Base-by-base conservation (phyloP, 345 rosid species). In the Carallia brachiata region DNA sequence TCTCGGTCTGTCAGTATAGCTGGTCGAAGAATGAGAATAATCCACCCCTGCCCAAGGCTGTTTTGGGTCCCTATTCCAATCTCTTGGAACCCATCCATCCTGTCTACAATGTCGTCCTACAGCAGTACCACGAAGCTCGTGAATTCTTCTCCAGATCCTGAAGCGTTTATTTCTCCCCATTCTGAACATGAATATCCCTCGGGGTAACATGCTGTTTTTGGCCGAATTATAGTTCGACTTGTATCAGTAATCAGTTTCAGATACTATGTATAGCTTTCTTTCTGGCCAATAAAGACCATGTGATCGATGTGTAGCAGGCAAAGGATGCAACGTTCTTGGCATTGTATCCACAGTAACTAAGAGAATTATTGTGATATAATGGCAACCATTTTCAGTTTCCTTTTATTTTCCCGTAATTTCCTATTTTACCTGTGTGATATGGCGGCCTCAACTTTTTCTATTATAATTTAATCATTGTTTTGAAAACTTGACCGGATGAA, bases 41-140 rank as follows among this genome's bases (percentile, higher is more conserved):
- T 40, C 83, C 86, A 16, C 96, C 98, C 0, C 57, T 75, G 79
- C 84, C 90, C 39, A 57, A 52, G 52, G 81, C 84, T 27, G 85
- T 95, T 44, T 30, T 90, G 59, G 99, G 99, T 65, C 81, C 88
- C 6, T 85, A 84, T 74, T 84, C 87, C 44, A 92, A 90, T 81
- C 90, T 89, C 36, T 70, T 91, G 73, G 97, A 92, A 69, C 91
- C 97, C 67, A 70, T 87, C 39, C 85, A 95, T 54, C 97, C 93
- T 12, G 79, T 95, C 19, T 84, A 84, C 86, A 95, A 95, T 34
- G 75, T 95, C 30, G 90, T 87, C 73, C 36, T 84, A 54, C 85
- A 86, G 78, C 87, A 70, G 57, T 92, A 88, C 69, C 73, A 64
- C 2, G 94, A 86, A 80, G 99, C 96, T 52, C 79, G 65, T 5